Base-by-base conservation (phyloP, 2,329 filamentous ascomycete species). In the Colletotrichum orchidophilum region DNA sequence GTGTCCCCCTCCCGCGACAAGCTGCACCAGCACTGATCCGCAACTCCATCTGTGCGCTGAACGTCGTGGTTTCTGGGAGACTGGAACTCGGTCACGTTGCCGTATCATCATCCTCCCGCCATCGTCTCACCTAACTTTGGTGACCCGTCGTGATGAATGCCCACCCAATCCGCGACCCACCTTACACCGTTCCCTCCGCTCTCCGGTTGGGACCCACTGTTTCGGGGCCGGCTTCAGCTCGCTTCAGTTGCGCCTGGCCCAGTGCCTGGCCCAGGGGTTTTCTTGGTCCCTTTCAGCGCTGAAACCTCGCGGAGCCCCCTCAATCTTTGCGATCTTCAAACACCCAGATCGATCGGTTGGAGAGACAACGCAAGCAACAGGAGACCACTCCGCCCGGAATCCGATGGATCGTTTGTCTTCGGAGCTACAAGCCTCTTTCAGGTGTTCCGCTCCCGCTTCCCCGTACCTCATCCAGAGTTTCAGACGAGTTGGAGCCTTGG, bases 281-380 rank as follows among this genome's bases (percentile, higher is more conserved):
- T 39, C 24, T 49, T 54, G 52, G 46, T 52, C 29, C 35, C 29
- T 27, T 24, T 27, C 39, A 24, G 52, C 60, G 42, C 29, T 52
- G 35, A 63, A 63, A 49, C 50, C 50, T 63, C 33, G 13, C 24
- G 21, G 58, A 54, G 33, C 46, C 59, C n/a, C 39, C 39, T n/a
- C 39, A 4, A 52, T 57, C 52, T 35, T 39, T 58, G 24, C 21
- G 15, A 42, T 57, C 54, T 39, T 46, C 53, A 26, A 60, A 49
- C 52, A 8, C 13, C 15, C 33, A 31, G 39, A 57, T 67, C 57
- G 57, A 67, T 67, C 63, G 57, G 57, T 70, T 67, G 68, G 64
- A 24, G 42, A 57, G 64, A 61, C 63, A 70, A 70, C 68, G 52
- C 24, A 21, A 29, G 46, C n/a, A 42, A 61, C 21, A 26, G 29